Evolutionary conservation across 1,139 yeast species (phyloP), one percentile per base, ranked within the genome.

Genomic region (Candida gigantensis): DNA sequence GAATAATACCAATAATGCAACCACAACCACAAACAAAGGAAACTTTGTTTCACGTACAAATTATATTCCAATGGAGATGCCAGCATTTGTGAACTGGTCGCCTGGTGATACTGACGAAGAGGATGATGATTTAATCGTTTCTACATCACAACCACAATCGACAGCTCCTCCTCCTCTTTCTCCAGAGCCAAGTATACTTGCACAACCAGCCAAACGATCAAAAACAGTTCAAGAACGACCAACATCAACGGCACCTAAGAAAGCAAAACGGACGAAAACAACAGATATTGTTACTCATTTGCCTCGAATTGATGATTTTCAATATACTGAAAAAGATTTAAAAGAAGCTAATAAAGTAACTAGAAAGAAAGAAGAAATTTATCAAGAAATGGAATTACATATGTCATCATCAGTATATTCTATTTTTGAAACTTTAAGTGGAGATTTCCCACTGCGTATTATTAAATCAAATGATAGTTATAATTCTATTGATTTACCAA

Each of bases 301-400:
- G 24, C 47, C 47, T 8, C 31, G 32, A 24, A 32, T 38, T 15
- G 36, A 35, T 35, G 40, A 37, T 6, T 41, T 32, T 24, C 32
- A 41, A 16, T 58, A 51, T 28, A 43, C 63, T 3, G 37, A 53
- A 7, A 64, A 63, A 35, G 60, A 65, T 20, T 60, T 79, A 32
- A 72, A 68, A 27, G 72, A 68, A 24, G 81, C 69, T 1, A 83
- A 83, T 51, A 72, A 65, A 45, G 65, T 62, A 1, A 65, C 60
- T 2, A 57, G 78, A 30, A 60, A 69, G 25, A 78, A 75, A 47
- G 77, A 69, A 5, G 81, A 77, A 28, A 55, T 80, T 6, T 52
- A 77, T 25, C 49, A 59, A 3, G 79, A 77, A 44, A 77, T 82
- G 72, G 62, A 68, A 5, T 43, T 81, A 38, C 46, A 55, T 50